phyloP scores from a whole-genome alignment of 345 rosid genomes.

The Syzygium jambos region DNA sequence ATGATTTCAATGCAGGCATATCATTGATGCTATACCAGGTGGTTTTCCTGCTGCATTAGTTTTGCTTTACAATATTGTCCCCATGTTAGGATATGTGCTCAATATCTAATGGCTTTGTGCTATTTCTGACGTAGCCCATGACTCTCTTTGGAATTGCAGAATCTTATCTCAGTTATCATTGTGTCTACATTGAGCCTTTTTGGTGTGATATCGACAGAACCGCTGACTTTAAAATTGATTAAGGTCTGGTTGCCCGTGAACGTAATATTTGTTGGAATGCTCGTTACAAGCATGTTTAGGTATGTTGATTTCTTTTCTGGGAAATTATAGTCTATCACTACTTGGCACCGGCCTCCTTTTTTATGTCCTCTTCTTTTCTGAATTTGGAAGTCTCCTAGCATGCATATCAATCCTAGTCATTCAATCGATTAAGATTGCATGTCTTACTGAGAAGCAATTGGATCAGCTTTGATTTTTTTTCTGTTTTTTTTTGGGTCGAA shows the following conservation, averaged over 20 bases:
- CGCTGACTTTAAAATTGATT: constrained; percentile 72
- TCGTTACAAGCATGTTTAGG: constrained; percentile 98
- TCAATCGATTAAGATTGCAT: not conserved
- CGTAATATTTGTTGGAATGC: constrained; percentile 95
- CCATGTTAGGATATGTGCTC: not conserved
- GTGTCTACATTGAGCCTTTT: constrained; percentile 59
- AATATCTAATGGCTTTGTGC: not conserved
- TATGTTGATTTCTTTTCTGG: constrained; percentile 14
- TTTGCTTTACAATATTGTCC: not conserved
- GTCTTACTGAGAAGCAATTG: not conserved
- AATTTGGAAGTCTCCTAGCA: not conserved
- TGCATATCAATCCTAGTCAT: not conserved
- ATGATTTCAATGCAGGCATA: constrained; percentile 91
- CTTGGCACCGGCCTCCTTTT: not conserved
- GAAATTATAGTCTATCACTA: not conserved
- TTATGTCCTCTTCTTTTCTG: not conserved
- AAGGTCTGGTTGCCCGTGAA: constrained; percentile 98
- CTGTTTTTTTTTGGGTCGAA: no score
- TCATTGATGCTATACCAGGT: constrained; percentile 97
- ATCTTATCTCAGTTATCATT: constrained; percentile 75
- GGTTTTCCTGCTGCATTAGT: constrained; percentile 1
- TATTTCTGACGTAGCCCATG: not conserved
- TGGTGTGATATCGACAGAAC: constrained; percentile 77
- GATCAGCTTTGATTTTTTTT: not conserved
- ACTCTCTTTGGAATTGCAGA: constrained; percentile 46